Evolutionary conservation across 2,329 filamentous ascomycete species (phyloP), one percentile per base, ranked within the genome.

Genomic region (Aspergillaceae sp.): DNA sequence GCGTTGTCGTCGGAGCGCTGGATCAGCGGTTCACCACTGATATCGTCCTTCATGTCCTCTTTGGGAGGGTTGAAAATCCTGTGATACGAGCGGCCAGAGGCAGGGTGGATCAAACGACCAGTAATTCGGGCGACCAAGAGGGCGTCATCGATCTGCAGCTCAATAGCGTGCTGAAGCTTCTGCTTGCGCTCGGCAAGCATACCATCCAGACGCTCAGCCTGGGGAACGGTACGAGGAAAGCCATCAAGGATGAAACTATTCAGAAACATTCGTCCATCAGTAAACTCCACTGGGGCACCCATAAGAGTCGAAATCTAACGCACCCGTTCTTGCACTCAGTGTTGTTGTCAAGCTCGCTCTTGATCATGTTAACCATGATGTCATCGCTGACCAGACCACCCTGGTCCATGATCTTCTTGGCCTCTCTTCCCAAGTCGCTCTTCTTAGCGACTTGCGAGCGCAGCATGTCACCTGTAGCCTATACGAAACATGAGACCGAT

Each of bases 331-430:
- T 87, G 81, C 92, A 98, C 75, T 98, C 91, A 63, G 80, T 73
- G 77, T 98, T 98, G 73, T 79, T 85, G 63, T 94, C 86, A 43
- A 98, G 80, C 78, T 98, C 91, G 68, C 84, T 86, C 82, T 92
- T 91, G 77, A 98, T 98, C 92, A 98, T 98, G 72, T 91, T 89
- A 70, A 98, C 87, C 80, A 98, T 91, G 67, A 98, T 98, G 67
- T 97, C 91, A 71, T 98, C 92, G 70, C 89, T 94, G 68, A 98
- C 92, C 49, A 98, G 82, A 58, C 91, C 91, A 61, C 92, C 92
- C 68, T 91, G 86, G 67, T 98, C 92, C 92, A 98, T 98, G 71
- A 98, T 98, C 83, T 97, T 97, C 84, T 98, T 98, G 56, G 92
- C 92, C 76, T 96, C 89, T 66, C 86, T 82, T 59, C 92, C 92